Base-by-base conservation (phyloP, 176 grass and related monocot species). In the Canna indica region DNA sequence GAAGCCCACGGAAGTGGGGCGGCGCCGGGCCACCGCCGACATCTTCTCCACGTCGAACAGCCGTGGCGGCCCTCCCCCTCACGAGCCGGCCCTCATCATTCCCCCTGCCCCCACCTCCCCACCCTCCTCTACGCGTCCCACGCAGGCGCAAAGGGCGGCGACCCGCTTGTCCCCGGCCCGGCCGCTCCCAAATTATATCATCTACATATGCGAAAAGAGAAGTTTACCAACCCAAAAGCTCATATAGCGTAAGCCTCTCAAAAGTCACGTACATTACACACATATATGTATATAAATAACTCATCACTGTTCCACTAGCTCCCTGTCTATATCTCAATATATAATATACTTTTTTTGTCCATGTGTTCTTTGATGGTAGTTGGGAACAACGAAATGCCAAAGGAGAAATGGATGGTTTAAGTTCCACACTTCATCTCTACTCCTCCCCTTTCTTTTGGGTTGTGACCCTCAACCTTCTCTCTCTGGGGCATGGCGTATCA, bases 121-220 rank as follows among this genome's bases (percentile, higher is more conserved):
- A n/a, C n/a, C n/a, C n/a, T n/a, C 42, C 67, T 22, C 67, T 79
- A 72, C 77, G 68, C 77, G 68, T 73, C 71, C n/a, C 46, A 26
- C 36, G 26, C 66, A 32, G 56, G 46, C 35, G 32, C 20, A 27
- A 47, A 50, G 46, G 77, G 54, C 77, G 77, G 77, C 61, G 67
- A 79, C 54, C 68, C 50, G 47, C 41, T 11, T 11, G 71, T n/a
- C 68, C 56, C 36, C 33, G 28, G 36, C 36, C 41, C 41, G 4
- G 9, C 41, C 41, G 41, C 3, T 44, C 41, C 41, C 41, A 44
- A 11, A 44, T 44, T 44, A 44, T 0, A 44, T 44, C 41, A 11
- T 44, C 41, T 59, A 79, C 65, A 5, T 52, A 20, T n/a, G 50
- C n/a, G 50, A 54, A 54, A 54, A 7, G 50, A 54, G 17, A 54